Percentiles rank a stretch among this genome's conserved stretches.
phyloP scores from a whole-genome alignment of 1,284 basidiomycete genomes.

The Ustilago trichophora region DNA sequence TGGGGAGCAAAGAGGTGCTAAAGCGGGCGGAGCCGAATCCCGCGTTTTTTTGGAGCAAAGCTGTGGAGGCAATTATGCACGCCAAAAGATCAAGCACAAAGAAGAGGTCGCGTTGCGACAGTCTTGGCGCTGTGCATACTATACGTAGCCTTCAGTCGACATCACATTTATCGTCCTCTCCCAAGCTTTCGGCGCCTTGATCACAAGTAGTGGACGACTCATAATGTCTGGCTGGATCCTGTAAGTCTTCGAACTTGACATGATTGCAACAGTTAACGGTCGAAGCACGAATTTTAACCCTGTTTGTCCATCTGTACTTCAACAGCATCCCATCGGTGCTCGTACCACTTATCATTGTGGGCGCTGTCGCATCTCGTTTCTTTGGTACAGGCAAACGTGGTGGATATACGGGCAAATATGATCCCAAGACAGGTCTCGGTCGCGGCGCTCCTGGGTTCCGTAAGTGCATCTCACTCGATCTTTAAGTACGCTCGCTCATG shows the following conservation, averaged over 20 bases:
- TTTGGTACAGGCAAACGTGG: conserved; percentile 17
- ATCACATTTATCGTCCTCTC: no score
- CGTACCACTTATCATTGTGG: conserved; percentile 46
- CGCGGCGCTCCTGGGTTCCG: conserved; percentile 62
- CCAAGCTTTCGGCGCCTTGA: not conserved
- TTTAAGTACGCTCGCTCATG: no score
- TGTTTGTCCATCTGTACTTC: conserved; percentile 22
- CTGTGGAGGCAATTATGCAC: conserved; percentile 11
- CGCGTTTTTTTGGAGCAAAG: conserved; percentile 10
- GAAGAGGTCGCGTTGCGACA: not conserved
- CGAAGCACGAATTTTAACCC: no score
- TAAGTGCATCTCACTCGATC: conserved; percentile 19
- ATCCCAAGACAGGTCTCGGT: conserved; percentile 60
- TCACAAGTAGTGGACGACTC: not conserved
- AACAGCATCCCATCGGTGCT: conserved; percentile 47
- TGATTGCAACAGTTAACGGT: no score
- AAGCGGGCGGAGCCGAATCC: conserved; percentile 19
- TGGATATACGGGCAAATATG: conserved; percentile 49
- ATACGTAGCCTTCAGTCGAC: no score
- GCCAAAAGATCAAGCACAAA: not conserved
- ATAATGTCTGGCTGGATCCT: conserved; percentile 43
- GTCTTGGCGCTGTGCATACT: no score
- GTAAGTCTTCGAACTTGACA: no score
- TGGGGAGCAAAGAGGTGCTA: no score
- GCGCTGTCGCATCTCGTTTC: conserved; percentile 40